Evolutionary conservation across 2,329 filamentous ascomycete species (phyloP), one percentile per base, ranked within the genome.

Genomic region (Chlorencoelia australis): DNA sequence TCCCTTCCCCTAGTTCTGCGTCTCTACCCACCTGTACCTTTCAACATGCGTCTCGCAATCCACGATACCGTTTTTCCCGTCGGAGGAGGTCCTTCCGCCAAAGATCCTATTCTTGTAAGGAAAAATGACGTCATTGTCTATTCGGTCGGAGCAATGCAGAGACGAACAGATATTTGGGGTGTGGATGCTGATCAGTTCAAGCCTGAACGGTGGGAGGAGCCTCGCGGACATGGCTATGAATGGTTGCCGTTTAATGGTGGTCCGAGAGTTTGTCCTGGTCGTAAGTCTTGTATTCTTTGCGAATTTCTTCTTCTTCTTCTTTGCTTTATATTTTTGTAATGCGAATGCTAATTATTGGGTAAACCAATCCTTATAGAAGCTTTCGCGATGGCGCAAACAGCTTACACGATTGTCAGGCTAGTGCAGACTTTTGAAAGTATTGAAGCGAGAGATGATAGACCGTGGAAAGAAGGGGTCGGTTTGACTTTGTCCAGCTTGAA

Each of bases 181-280:
- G 53, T 63, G 0, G 75, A 86, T 41, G 62, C 22, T 62, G 43
- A 51, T 4, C 51, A 52, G 36, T 52, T 48, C 30, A 40, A 36
- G 21, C 48, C 50, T 0, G 48, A 51, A 13, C 41, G 50, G 11
- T 52, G 50, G 50, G 57, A 58, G 27, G 65, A 66, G 11, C 48
- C 71, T 2, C 85, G 77, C 0, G 45, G 73, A 1, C 53, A 52
- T 27, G 60, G 71, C 22, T 83, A 88, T 60, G 84, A 83, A 0
- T 85, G 83, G 39, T 78, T 83, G 26, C 79, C 80, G 0, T 93
- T 91, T 52, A 82, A 77, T 45, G 64, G 75, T 11, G 80, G 80
- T 0, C 77, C 80, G 0, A 61, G 80, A 3, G 70, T 78, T 0
- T 85, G 80, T 41, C 80, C 91, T 1, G 85, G 84, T 45, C 58